A percentile compares a stretch with the other conserved stretches of the same genome.
Conservation (phyloP, 768 basidiomycete species). For the Boletus edulis region DNA sequence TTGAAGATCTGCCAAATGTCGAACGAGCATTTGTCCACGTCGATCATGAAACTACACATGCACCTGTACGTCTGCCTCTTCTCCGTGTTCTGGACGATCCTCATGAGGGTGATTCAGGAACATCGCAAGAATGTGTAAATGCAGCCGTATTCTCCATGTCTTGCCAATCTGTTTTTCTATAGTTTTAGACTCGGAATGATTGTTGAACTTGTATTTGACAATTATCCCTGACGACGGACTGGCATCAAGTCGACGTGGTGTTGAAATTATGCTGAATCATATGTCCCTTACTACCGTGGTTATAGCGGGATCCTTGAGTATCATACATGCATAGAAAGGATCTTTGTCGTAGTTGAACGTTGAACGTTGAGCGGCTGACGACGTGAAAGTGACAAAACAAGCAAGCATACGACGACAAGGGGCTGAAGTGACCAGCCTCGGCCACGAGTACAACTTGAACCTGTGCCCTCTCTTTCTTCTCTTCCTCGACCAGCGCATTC, state of each 20-base stretch:
- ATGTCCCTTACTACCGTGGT: not conserved
- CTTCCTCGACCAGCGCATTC: constrained; percentile 5
- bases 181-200: not conserved
- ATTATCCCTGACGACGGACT: not conserved
- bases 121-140: constrained; percentile 38
- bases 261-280: constrained; percentile 1
- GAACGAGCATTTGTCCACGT: constrained; percentile 94
- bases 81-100: not conserved
- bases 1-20: constrained; percentile 86
- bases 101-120: constrained; percentile 31
- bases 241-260: not conserved
- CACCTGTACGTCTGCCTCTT: constrained; percentile 41
- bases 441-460: constrained; percentile 8
- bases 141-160: not conserved
- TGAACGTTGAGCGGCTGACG: constrained; percentile 28
- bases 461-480: not conserved
- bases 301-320: not conserved
- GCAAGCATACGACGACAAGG: constrained; percentile 12
- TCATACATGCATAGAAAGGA: not conserved
- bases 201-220: not conserved
- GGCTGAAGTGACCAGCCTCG: constrained; percentile 3
- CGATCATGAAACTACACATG: constrained; percentile 89
- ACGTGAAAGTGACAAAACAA: constrained; percentile 31
- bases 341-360: constrained; percentile 3
- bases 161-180: not conserved